phyloP scores from a whole-genome alignment of 164 flowering plant genomes.

The Stephania yunnanensis region DNA sequence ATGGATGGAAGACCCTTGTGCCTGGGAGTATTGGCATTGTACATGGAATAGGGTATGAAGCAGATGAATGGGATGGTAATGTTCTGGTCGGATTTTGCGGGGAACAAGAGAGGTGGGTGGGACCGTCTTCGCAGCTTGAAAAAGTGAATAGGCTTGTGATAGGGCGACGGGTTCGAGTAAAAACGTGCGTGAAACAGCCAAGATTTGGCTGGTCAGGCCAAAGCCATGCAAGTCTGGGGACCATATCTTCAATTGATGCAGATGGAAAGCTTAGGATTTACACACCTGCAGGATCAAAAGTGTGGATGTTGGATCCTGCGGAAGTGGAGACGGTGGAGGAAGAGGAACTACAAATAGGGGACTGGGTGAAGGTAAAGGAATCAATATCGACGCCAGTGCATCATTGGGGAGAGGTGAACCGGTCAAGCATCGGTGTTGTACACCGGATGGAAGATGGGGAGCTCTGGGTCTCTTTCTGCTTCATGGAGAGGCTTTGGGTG shows the following conservation, averaged over 20 bases:
- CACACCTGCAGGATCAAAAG: slow-evolving; percentile 75
- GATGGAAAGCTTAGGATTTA: slow-evolving; percentile 89
- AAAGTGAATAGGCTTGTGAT: slow-evolving; percentile 42
- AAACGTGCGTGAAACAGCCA: slow-evolving; percentile 67
- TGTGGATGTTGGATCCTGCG: slow-evolving; percentile 92
- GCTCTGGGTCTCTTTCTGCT: slow-evolving; percentile 89
- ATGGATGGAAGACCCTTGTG: slow-evolving; percentile 67
- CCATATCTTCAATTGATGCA: slow-evolving; percentile 76
- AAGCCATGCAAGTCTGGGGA: slow-evolving; percentile 65
- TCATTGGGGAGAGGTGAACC: slow-evolving; percentile 94
- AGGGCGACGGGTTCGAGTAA: slow-evolving; percentile 73
- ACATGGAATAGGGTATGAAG: slow-evolving; percentile 73
- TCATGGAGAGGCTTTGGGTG: slow-evolving; percentile 83
- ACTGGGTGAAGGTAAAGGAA: slow-evolving; percentile 77
- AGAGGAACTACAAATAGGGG: slow-evolving; percentile 60
- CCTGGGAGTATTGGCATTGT: slow-evolving; percentile 86
- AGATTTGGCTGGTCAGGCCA: slow-evolving; percentile 98
- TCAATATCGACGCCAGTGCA: slow-evolving; percentile 61
- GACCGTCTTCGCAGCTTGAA: slow-evolving; percentile 51
- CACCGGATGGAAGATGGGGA: slow-evolving; percentile 77
- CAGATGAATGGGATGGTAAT: slow-evolving; percentile 69
- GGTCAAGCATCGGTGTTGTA: slow-evolving; percentile 80
- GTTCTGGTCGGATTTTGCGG: slow-evolving; percentile 76
- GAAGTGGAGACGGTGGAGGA: slow-evolving; percentile 82
- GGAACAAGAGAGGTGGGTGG: slow-evolving; percentile 90